Percentiles rank a stretch among this genome's conserved stretches.
phyloP scores from a whole-genome alignment of 108 stramenopile genomes.

The Parietichytrium sp. region DNA sequence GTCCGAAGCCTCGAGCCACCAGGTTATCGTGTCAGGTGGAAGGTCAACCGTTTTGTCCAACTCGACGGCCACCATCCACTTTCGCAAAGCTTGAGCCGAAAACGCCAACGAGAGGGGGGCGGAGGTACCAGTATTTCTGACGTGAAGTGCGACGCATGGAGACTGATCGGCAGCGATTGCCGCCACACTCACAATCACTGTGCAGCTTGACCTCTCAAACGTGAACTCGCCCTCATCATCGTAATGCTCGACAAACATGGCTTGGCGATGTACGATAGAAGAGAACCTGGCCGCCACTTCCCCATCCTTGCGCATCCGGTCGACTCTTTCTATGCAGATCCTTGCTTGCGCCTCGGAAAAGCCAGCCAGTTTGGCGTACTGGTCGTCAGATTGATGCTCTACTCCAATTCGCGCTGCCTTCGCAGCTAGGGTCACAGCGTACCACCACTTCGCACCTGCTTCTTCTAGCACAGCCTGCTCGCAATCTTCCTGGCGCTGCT shows the following conservation, averaged over 20 bases:
- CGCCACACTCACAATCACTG: not conserved
- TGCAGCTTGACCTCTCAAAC: not conserved
- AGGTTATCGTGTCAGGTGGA: not conserved
- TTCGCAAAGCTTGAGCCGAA: not conserved
- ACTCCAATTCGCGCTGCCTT: not conserved
- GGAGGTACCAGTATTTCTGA: not conserved
- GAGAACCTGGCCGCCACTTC: not conserved
- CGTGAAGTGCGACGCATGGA: not conserved
- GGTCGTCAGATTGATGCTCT: not conserved
- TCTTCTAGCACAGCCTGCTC: not conserved
- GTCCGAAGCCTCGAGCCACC: constrained; percentile 16
- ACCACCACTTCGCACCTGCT: constrained; percentile 8
- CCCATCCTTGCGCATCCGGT: not conserved
- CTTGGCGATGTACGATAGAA: not conserved
- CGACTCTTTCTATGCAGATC: not conserved
- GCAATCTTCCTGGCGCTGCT: too few species aligned
- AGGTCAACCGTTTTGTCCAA: not conserved
- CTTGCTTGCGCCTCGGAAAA: not conserved
- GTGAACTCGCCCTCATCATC: not conserved
- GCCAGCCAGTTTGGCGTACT: not conserved
- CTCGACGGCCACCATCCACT: not conserved
- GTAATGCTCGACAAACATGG: not conserved
- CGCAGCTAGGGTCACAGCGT: constrained; percentile 5
- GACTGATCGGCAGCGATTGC: not conserved
- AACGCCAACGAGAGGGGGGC: not conserved